Evolutionary conservation across 2,329 filamentous ascomycete species (phyloP), one percentile per base, ranked within the genome.

Genomic region (Arthrobotrys conoides): DNA sequence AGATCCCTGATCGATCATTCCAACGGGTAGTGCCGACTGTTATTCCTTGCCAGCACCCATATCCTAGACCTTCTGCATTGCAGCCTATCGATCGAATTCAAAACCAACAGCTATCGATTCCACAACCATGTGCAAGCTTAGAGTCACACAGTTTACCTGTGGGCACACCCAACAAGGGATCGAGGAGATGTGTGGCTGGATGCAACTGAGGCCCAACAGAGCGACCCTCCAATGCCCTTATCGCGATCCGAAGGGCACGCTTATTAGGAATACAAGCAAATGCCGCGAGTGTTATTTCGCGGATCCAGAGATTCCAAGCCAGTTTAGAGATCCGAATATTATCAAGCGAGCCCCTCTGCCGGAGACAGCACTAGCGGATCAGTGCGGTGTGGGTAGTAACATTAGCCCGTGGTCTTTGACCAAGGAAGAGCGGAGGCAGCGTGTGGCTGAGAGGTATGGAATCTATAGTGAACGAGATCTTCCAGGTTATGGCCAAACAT

Each of bases 31-130:
- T 18, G 20, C 41, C 18, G 8, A 16, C 55, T 24, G 22, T 18
- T 46, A 12, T 5, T 20, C 44, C 44, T 6, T 18, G 44, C 8
- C 1, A 5, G 16, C 20, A 48, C 10, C 59, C 12, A 9, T 44
- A n/a, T 3, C 36, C 5, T 9, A 9, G 36, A 4, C 16, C 16
- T 16, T 12, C n/a, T 61, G 18, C 18, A 27, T 12, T 61, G 55
- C 33, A 61, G 55, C 55, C 55, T 61, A 61, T 61, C 20, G 18
- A n/a, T n/a, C n/a, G n/a, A n/a, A n/a, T n/a, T n/a, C n/a, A n/a
- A n/a, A 44, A 16, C 55, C 55, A 44, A 61, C 33, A 24, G 18
- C 36, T 18, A 24, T 5, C n/a, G n/a, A n/a, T n/a, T n/a, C 30
- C 18, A 22, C 8, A 44, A 33, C 30, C 12, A 61, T 61, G 55